A percentile compares a stretch with the other conserved stretches of the same genome.
phyloP scores from a whole-genome alignment of 75 land plant genomes.

The Cunninghamia lanceolata region DNA sequence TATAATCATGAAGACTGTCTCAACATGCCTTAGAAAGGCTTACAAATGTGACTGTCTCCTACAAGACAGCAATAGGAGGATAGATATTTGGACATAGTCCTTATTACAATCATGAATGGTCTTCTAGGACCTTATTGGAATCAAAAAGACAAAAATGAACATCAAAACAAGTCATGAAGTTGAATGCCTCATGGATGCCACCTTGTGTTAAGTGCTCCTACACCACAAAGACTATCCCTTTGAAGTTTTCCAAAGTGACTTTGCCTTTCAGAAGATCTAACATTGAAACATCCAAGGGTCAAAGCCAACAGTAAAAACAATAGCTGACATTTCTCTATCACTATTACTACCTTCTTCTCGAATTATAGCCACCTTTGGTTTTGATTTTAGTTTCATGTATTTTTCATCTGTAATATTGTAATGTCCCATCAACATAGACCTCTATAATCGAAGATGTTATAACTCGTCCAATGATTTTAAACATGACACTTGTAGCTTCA shows the following conservation, averaged over 20 bases:
- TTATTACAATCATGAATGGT: too few relatives aligned
- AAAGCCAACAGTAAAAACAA: slow-evolving; percentile 86
- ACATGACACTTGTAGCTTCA: slow-evolving; percentile 34
- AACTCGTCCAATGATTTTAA: slow-evolving; percentile 72
- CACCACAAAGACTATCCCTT: slow-evolving; percentile 89
- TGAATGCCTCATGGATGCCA: too few relatives aligned
- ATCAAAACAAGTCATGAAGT: too few relatives aligned
- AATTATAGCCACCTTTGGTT: slow-evolving; percentile 88
- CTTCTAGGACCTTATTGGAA: too few relatives aligned
- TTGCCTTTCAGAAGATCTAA: slow-evolving; percentile 72
- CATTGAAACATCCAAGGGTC: slow-evolving; percentile 96
- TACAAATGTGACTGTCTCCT: too few relatives aligned
- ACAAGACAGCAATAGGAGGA: too few relatives aligned
- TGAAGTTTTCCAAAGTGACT: slow-evolving; percentile 53
- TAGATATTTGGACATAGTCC: too few relatives aligned
- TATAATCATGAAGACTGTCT: too few relatives aligned
- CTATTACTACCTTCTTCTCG: slow-evolving; percentile 99
- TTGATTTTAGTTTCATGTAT: slow-evolving; percentile 28
- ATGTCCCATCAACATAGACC: slow-evolving; percentile 58
- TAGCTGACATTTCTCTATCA: slow-evolving; percentile 96
- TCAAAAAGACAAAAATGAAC: too few relatives aligned
- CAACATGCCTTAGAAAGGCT: too few relatives aligned
- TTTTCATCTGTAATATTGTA: slow-evolving; percentile 50
- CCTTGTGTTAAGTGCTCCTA: too few relatives aligned
- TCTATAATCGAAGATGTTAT: slow-evolving; percentile 42